Conservation (phyloP, 73 alveolate genomes). For the Paramecium caudatum region DNA sequence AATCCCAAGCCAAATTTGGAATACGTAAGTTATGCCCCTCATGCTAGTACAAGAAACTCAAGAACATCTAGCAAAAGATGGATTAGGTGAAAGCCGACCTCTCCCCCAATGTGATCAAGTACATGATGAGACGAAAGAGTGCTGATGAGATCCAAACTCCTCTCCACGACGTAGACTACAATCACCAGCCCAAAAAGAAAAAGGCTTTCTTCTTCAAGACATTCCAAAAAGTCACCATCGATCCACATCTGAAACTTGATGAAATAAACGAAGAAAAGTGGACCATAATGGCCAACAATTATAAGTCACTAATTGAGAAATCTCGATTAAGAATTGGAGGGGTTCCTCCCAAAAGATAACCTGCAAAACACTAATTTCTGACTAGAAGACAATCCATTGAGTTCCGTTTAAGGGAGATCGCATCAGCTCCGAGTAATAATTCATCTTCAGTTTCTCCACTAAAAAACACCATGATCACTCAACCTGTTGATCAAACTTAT, state of each 20-base stretch:
- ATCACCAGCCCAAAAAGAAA: background rate
- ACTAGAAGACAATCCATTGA: slow-evolving; percentile 68
- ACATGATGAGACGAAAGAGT: slow-evolving; percentile 55
- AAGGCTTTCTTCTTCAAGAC: slow-evolving; percentile 25
- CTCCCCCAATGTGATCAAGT: background rate
- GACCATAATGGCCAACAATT: slow-evolving; percentile 50
- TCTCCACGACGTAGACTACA: slow-evolving; percentile 47
- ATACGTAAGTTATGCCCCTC: background rate
- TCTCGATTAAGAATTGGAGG: slow-evolving; percentile 22
- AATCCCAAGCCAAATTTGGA: background rate
- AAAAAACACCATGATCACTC: slow-evolving; percentile 11
- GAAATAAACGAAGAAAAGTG: slow-evolving; percentile 67
- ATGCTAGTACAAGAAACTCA: background rate
- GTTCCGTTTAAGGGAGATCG: slow-evolving; percentile 15
- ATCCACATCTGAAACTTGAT: slow-evolving; percentile 37
- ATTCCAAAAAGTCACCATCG: slow-evolving; percentile 27
- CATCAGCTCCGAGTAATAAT: slow-evolving; percentile 38
- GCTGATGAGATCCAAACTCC: slow-evolving; percentile 56
- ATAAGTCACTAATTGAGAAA: slow-evolving; percentile 60
- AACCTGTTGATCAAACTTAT: slow-evolving; percentile 15
- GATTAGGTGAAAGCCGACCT: slow-evolving; percentile 45
- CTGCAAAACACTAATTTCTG: background rate
- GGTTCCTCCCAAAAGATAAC: background rate
- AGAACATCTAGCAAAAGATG: slow-evolving; percentile 14
- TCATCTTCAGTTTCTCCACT: slow-evolving; percentile 51